Percentiles rank a stretch among this genome's conserved stretches.
Evolutionary conservation across 176 grass and related monocot species (phyloP).

Genomic region (Cenchrus fungigraminus): DNA sequence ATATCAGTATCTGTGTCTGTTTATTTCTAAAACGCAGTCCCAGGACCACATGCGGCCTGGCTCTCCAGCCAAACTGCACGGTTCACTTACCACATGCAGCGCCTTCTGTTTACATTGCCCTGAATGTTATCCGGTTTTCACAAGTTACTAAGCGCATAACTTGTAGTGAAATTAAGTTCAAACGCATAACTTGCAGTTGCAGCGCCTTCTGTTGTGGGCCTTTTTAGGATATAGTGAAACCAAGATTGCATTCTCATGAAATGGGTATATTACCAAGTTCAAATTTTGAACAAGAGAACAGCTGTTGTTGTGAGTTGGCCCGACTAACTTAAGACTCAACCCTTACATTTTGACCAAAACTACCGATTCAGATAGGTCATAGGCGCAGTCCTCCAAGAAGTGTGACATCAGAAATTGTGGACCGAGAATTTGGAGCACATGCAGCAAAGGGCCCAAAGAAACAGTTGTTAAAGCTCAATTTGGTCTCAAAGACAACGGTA

Average conservation of each 20-base stretch:
- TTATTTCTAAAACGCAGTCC: not conserved
- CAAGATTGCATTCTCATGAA: not conserved
- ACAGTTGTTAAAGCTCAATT: conserved; percentile 1
- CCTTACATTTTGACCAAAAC: not conserved
- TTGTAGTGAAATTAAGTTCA: not conserved
- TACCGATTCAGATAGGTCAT: not conserved
- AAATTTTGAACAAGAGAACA: not conserved
- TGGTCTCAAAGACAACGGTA: not conserved
- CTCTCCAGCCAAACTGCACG: not conserved
- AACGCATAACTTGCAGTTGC: not conserved
- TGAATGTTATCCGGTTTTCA: not conserved
- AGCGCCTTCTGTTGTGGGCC: not conserved
- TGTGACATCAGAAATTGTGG: not conserved
- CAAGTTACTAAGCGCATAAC: not conserved
- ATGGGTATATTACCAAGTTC: not conserved
- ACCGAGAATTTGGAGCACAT: not conserved
- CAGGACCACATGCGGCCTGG: not conserved
- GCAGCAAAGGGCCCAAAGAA: not conserved
- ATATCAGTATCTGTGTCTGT: too few species aligned
- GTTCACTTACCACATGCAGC: not conserved
- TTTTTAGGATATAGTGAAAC: not conserved
- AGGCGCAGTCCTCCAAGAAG: not conserved
- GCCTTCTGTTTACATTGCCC: not conserved
- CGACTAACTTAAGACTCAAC: not conserved
- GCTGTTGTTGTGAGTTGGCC: not conserved